phyloP scores from a whole-genome alignment of 2,329 filamentous ascomycete genomes.

The Graphilbum fragrans region DNA sequence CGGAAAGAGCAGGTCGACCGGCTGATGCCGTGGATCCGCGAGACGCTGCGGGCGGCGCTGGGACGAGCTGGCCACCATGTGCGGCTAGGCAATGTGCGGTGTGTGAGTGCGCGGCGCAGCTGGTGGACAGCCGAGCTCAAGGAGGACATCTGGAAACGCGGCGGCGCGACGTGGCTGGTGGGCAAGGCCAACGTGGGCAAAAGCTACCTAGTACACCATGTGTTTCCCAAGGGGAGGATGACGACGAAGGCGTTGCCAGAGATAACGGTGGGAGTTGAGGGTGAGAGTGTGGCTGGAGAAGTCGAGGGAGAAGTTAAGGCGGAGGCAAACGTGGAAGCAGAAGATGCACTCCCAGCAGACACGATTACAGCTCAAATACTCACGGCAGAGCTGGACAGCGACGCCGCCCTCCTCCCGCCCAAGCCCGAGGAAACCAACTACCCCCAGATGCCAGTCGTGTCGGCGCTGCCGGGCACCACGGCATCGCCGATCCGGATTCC shows the following conservation, averaged over 20 bases:
- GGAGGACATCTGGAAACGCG: slow-evolving; percentile 71
- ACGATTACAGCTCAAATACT: too few species aligned
- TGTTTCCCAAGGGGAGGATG: slow-evolving; percentile 68
- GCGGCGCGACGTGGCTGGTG: slow-evolving; percentile 87
- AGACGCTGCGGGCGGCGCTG: slow-evolving; percentile 65
- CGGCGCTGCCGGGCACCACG: slow-evolving; percentile 80
- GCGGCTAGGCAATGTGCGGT: slow-evolving; percentile 78
- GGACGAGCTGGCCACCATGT: slow-evolving; percentile 54
- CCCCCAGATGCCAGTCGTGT: slow-evolving; percentile 77
- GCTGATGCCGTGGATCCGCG: slow-evolving; percentile 73
- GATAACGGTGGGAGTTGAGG: not conserved
- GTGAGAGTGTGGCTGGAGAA: not conserved
- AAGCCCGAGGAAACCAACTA: slow-evolving; percentile 60
- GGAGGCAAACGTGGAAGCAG: not conserved
- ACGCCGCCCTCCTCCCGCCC: slow-evolving; percentile 59
- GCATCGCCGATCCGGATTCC: slow-evolving; percentile 89
- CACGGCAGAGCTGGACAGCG: slow-evolving; percentile 19
- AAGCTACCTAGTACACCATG: slow-evolving; percentile 75
- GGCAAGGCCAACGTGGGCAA: slow-evolving; percentile 99
- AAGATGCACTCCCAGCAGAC: not conserved
- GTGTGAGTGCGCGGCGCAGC: slow-evolving; percentile 71
- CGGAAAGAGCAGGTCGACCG: slow-evolving; percentile 72
- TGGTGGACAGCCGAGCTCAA: slow-evolving; percentile 91
- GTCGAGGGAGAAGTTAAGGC: too few species aligned
- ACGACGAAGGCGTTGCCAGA: not conserved